Percentiles rank a stretch among this genome's conserved stretches.
Evolutionary conservation across 1,139 yeast genomes (phyloP).

Genomic region (Saccharomyces hybrid): DNA sequence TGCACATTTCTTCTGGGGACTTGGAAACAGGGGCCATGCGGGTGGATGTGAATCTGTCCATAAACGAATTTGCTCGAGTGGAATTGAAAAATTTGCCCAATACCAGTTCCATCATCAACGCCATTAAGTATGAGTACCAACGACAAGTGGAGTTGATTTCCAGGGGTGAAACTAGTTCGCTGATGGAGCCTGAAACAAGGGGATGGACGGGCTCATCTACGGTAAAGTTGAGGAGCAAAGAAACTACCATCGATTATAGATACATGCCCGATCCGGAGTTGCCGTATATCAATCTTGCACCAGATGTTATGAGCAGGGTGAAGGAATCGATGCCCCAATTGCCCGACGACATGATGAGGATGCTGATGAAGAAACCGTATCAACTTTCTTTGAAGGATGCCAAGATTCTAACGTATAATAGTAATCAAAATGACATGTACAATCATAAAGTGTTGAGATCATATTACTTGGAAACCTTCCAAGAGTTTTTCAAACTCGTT

Average conservation of each 20-base stretch:
- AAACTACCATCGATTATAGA: slow-evolving; percentile 76
- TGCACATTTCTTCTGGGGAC: slow-evolving; percentile 80
- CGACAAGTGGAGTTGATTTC: slow-evolving; percentile 50
- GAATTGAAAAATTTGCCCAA: slow-evolving; percentile 88
- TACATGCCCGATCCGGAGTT: slow-evolving; percentile 94
- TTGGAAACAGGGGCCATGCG: slow-evolving; percentile 92
- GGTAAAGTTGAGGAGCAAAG: slow-evolving; percentile 62
- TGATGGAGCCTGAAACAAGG: slow-evolving; percentile 65
- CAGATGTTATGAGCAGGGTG: slow-evolving; percentile 38
- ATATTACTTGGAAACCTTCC: slow-evolving; percentile 45
- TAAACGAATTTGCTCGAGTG: slow-evolving; percentile 62
- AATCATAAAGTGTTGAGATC: slow-evolving; percentile 38
- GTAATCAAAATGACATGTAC: slow-evolving; percentile 24
- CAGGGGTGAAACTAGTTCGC: slow-evolving; percentile 33
- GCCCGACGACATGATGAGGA: slow-evolving; percentile 53
- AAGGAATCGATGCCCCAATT: slow-evolving; percentile 44
- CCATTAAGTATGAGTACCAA: slow-evolving; percentile 65
- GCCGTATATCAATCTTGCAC: slow-evolving; percentile 47
- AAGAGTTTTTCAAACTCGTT: slow-evolving; percentile 24
- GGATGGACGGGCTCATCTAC: slow-evolving; percentile 85
- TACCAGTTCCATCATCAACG: slow-evolving; percentile 70
- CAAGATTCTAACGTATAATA: slow-evolving; percentile 22
- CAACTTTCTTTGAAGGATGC: slow-evolving; percentile 57
- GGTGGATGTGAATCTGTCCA: slow-evolving; percentile 86
- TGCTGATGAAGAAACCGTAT: slow-evolving; percentile 46